Evolutionary conservation across 495 filamentous ascomycete genomes (phyloP), one percentile per base, ranked within the genome.

Genomic region (Delitschia confertaspora): DNA sequence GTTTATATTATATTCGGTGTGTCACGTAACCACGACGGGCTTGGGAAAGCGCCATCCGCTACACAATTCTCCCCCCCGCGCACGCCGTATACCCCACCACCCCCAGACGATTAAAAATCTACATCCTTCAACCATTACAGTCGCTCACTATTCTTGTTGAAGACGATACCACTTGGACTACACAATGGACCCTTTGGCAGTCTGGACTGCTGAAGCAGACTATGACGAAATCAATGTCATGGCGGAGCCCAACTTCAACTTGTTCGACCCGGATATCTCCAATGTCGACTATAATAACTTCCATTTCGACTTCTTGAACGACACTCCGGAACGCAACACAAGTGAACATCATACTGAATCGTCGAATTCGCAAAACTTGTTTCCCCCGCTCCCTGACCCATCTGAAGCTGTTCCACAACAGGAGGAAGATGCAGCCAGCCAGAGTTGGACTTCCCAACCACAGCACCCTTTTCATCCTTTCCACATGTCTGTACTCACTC

Each of bases 351-450:
- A 29, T 45, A 19, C 46, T 45, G 19, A 42, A 42, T 3, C 40
- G 38, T 42, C 46, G 37, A 31, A 25, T 46, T 38, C 37, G 22
- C 23, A n/a, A 16, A 26, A 17, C 29, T 25, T 38, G 16, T 10
- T 23, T 21, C 11, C 29, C 39, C 14, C 14, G 24, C 26, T 21
- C 23, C 19, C 29, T 29, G 2, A 21, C 22, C 34, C n/a, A 27
- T 18, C 1, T 9, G n/a, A 36, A 42, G 31, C 3, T 10, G 2
- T 24, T n/a, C 66, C 61, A 42, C 53, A 68, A 37, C 72, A 78
- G 49, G 70, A 78, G 49, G 72, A 74, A 33, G 70, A 71, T 45
- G 19, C 6, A 7, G 26, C 33, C 25, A 22, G 6, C 18, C 13
- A 17, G 10, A 33, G 41, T 20, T 30, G 26, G 23, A 49, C 47